Base-by-base conservation (phyloP, 371 early-diverging fungal species). In the Rhizopus arrhizus region DNA sequence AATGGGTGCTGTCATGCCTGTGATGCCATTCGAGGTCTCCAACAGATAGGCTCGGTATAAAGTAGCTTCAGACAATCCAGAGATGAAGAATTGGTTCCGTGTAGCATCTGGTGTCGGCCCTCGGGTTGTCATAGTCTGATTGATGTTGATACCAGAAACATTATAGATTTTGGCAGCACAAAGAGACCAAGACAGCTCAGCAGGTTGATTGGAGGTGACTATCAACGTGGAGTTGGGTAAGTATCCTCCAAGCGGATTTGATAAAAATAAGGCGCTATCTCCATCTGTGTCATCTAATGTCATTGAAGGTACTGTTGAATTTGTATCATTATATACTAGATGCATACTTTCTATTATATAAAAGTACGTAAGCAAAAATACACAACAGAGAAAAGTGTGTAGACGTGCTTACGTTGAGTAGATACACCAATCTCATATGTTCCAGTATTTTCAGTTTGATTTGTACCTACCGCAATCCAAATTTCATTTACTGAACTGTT, bases 281-380 rank as follows among this genome's bases (percentile, higher is more conserved):
- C 65, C 70, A 36, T 85, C 86, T 32, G 86, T 80, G 40, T 85
- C 86, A 51, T 85, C 86, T 53, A 85, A 58, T 0, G 63, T 68
- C 22, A 84, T 43, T 11, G 66, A 75, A n/a, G 74, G 70, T 46
- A 9, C 66, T 62, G 11, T 62, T 52, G 5, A 57, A 49, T 16
- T 55, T 53, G 46, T 63, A 12, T 65, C 64, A 41, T 54, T 13
- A 32, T 68, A 59, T 1, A 71, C 34, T n/a, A 66, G 64, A 51
- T 75, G 79, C 60, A 74, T 42, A 28, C 48, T 66, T 31, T 66
- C 75, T 75, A 58, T 46, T 12, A 16, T 34, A 4, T 33, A 32
- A 29, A 34, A 47, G n/a, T 34, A 13, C 16, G 13, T 33, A n/a
- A 13, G 10, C 12, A 41, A 16, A 11, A 15, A 10, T 22, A 32